Evolutionary conservation across 345 rosid species (phyloP).

Genomic region (Eutrema japonicum): DNA sequence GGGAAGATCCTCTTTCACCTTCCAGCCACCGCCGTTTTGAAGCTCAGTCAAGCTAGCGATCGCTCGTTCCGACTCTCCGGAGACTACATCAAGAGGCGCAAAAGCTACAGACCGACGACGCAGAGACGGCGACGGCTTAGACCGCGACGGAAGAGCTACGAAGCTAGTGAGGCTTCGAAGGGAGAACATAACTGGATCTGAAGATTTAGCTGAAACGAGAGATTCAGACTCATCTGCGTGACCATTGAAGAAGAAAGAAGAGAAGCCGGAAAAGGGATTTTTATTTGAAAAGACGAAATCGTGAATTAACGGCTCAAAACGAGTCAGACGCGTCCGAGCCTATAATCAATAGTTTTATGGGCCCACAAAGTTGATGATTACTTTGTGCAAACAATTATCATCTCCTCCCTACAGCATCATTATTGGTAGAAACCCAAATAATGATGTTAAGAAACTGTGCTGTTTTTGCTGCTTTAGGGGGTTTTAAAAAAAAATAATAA

Average conservation of each 20-base stretch:
- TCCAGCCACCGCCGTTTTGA: conserved; percentile 22
- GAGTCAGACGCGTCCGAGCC: conserved; percentile 30
- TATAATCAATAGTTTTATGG: background rate
- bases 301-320: conserved; percentile 50
- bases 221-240: conserved; percentile 38
- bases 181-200: conserved; percentile 47
- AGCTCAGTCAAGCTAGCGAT: conserved; percentile 33
- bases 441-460: too few species aligned
- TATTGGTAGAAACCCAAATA: too few species aligned
- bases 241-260: conserved; percentile 37
- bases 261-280: background rate
- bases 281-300: conserved; percentile 39
- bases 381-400: too few species aligned
- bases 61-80: conserved; percentile 31
- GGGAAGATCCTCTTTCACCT: conserved; percentile 24
- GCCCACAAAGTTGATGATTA: conserved; percentile 11
- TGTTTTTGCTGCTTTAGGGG: too few species aligned
- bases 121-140: conserved; percentile 4
- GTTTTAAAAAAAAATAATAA: too few species aligned
- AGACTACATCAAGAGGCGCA: conserved; percentile 30
- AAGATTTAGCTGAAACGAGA: conserved; percentile 8
- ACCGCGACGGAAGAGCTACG: conserved; percentile 42
- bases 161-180: conserved; percentile 47
- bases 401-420: too few species aligned
- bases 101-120: conserved; percentile 33